Conservation (phyloP, 1,139 yeast genomes). For the Debaryomyces singareniensis region DNA sequence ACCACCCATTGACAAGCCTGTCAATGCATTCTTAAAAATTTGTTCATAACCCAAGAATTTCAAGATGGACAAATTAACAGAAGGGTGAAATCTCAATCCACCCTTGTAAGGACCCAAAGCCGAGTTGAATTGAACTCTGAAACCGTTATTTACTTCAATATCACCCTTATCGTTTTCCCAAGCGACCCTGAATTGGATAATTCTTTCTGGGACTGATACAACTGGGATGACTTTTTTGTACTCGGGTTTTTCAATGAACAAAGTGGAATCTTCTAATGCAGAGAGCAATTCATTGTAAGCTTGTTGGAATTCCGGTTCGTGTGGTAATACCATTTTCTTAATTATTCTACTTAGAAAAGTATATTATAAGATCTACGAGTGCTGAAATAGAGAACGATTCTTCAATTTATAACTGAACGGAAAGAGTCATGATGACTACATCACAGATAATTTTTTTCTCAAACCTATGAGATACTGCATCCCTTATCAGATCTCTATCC, state of each 20-base stretch:
- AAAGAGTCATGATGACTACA: no score
- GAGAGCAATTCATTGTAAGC: conserved; percentile 91
- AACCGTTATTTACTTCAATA: conserved; percentile 92
- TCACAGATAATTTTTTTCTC: no score
- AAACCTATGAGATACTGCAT: no score
- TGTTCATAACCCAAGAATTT: conserved; percentile 98
- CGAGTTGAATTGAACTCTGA: conserved; percentile 97
- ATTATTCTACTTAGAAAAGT: no score
- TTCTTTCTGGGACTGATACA: conserved; percentile 91
- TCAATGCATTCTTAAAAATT: conserved; percentile 95
- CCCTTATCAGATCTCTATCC: conserved; percentile 5
- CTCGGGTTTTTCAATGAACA: conserved; percentile 84
- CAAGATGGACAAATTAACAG: conserved; percentile 89
- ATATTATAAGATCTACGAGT: no score
- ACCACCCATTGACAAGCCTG: conserved; percentile 98
- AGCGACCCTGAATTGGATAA: conserved; percentile 91
- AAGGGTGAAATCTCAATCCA: conserved; percentile 96
- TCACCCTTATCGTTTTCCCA: conserved; percentile 97
- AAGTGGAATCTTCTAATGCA: conserved; percentile 86
- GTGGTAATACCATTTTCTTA: conserved; percentile 48
- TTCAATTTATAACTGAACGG: background rate
- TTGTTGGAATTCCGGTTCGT: conserved; percentile 98
- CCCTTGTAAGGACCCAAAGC: conserved; percentile 99
- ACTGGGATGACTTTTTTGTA: conserved; percentile 86
- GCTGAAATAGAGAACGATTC: background rate